Conservation (phyloP, 2,329 filamentous ascomycete species). For the Sarocladiaceae sp. region DNA sequence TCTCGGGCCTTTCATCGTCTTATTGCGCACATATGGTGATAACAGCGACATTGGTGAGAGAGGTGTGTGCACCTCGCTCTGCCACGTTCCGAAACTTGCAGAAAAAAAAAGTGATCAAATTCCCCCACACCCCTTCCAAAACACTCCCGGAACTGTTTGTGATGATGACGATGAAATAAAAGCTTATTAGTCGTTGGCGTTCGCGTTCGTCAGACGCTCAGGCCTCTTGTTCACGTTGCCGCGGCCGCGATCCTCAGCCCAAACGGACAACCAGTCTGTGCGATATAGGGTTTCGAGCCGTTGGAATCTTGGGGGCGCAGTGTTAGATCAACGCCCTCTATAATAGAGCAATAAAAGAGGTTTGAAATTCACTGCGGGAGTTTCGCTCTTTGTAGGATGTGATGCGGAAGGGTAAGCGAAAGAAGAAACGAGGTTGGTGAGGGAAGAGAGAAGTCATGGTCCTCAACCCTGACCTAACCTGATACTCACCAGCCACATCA, state of each 20-base stretch:
- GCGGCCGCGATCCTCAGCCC: conserved; percentile 6
- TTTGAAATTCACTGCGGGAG: too few relatives aligned
- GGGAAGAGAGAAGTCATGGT: neutral
- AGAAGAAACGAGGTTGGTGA: neutral
- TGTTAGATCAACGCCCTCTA: neutral
- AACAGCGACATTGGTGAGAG: too few relatives aligned
- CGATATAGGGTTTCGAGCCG: neutral
- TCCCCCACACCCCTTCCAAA: neutral
- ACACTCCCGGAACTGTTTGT: too few relatives aligned
- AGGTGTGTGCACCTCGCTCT: too few relatives aligned
- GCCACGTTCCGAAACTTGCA: neutral
- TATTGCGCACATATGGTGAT: neutral
- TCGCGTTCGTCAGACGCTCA: neutral
- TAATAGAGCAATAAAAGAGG: too few relatives aligned
- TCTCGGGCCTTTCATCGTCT: neutral
- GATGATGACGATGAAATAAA: neutral
- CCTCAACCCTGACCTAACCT: neutral
- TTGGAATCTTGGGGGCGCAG: neutral
- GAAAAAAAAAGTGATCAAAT: neutral
- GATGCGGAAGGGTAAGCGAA: too few relatives aligned
- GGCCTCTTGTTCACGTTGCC: neutral
- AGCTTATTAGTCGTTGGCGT: neutral
- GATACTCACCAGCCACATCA: neutral
- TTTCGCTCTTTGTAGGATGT: too few relatives aligned
- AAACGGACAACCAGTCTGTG: neutral